Evolutionary conservation across 164 flowering plant genomes (phyloP), one percentile per base, ranked within the genome.

Genomic region (Macadamia tetraphylla): DNA sequence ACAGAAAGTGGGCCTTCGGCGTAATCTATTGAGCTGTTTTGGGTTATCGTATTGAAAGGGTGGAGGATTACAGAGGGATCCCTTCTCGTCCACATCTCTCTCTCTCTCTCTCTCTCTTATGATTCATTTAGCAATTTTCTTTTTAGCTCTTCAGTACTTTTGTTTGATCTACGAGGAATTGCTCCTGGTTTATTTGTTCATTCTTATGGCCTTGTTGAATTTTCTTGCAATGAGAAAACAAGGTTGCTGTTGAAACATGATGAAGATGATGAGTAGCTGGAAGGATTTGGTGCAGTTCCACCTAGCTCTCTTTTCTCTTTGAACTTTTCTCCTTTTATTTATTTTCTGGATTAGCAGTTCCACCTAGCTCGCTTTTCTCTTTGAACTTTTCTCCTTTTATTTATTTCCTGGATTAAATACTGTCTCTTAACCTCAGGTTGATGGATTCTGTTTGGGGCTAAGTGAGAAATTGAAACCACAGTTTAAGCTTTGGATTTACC

Each of bases 1-100:
- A 81, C 82, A 81, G 78, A 79, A 76, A 77, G 78, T 69, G 77
- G 62, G 58, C 68, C 75, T 77, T 81, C 82, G 75, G 79, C 55
- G 18, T 63, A 46, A 68, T 73, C 79, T 68, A 70, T 52, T 67
- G 69, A 59, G 63, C 43, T 23, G 69, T 62, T 23, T 23, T 23
- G 23, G 23, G 23, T 23, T 70, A 63, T 52, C 72, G 59, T 64
- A 15, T 73, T 63, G 76, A 75, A 72, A 65, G 73, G 51, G 69
- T 75, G 66, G 78, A 75, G 65, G 67, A 77, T 59, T 23, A 14
- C 77, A 66, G 59, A 67, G 65, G 53, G 35, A 64, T 55, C 70
- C 51, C 65, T 60, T 70, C 78, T 78, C 78, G 73, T 73, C 76
- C 79, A 77, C 76, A 73, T 62, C 48, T 67, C 56, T 56, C 29